Evolutionary conservation across 495 filamentous ascomycete genomes (phyloP).

Genomic region (Chaetomium cochliodes): DNA sequence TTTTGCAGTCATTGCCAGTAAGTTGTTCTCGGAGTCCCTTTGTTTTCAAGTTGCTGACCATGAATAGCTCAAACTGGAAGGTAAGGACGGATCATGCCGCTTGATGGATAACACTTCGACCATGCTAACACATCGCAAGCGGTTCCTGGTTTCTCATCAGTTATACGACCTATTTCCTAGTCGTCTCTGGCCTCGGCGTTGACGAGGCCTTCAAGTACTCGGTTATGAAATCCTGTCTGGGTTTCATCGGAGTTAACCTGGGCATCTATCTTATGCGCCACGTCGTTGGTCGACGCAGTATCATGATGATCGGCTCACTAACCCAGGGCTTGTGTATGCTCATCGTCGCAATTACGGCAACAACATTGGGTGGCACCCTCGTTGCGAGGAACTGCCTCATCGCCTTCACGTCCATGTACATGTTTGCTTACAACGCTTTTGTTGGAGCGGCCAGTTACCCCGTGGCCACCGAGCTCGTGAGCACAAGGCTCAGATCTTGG

Average conservation of each 20-base stretch:
- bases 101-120: not conserved
- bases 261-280: conserved; percentile 44
- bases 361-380: conserved; percentile 17
- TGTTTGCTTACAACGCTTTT: conserved; percentile 23
- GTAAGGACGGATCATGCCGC: not conserved
- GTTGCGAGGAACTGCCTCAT: conserved; percentile 8
- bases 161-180: conserved; percentile 45
- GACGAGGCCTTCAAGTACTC: conserved; percentile 43
- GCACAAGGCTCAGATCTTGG: conserved; percentile 21
- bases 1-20: conserved; percentile 35
- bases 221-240: conserved; percentile 42
- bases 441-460: conserved; percentile 23
- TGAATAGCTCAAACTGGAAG: conserved; percentile 9
- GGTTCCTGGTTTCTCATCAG: conserved; percentile 43
- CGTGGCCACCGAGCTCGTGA: conserved; percentile 19
- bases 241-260: conserved; percentile 32
- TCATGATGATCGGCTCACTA: conserved; percentile 38
- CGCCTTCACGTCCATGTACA: conserved; percentile 17
- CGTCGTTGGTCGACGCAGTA: conserved; percentile 39
- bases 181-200: conserved; percentile 39
- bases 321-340: conserved; percentile 39
- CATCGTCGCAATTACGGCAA: conserved; percentile 38
- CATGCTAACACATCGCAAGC: not conserved
- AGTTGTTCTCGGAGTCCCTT: not conserved
- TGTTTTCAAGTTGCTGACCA: not conserved